Evolutionary conservation across 2,329 filamentous ascomycete species (phyloP), one percentile per base, ranked within the genome.

Genomic region (Dactylellina cionopaga): DNA sequence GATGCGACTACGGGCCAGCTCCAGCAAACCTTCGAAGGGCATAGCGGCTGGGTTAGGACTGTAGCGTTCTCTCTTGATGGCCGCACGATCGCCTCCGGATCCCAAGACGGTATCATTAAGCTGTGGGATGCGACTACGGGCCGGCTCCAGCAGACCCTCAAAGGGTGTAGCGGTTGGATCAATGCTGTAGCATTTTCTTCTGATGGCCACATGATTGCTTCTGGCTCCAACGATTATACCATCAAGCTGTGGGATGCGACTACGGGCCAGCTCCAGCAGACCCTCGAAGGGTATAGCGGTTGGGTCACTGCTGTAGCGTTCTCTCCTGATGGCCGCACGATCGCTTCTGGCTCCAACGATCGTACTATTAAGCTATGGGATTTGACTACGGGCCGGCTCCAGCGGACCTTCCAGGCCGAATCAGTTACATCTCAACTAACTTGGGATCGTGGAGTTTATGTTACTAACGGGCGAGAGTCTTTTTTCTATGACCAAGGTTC

Each of bases 1-100:
- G 72, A 78, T 65, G 56, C 37, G 5, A 17, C 9, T n/a, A 33
- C 43, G 27, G 25, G 43, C 11, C n/a, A 3, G 15, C 13, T 52
- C 7, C 39, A 17, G 17, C 19, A 29, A 9, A 35, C 24, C 6
- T 24, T 62, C 4, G 27, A 35, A 19, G 49, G 27, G 13, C 46
- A 63, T 41, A 24, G 10, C 5, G n/a, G 7, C 25, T 3, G 95
- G 55, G 95, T 98, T 39, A 98, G 94, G 1, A 98, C 95, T 1
- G 94, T 99, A 52, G 95, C 95, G 75, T 97, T 98, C 80, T 98
- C 94, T 29, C 94, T 94, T 5, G 93, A 97, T 80, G 94, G 92
- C 63, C 92, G 94, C 77, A 96, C 90, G 78, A 93, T 99, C 29
- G 95, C 95, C 5, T 95, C 95, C 41, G 95, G 31, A 10, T 56